Conservation (phyloP, 352 stramenopile genomes). For the Phytophthora pseudosyringae region DNA sequence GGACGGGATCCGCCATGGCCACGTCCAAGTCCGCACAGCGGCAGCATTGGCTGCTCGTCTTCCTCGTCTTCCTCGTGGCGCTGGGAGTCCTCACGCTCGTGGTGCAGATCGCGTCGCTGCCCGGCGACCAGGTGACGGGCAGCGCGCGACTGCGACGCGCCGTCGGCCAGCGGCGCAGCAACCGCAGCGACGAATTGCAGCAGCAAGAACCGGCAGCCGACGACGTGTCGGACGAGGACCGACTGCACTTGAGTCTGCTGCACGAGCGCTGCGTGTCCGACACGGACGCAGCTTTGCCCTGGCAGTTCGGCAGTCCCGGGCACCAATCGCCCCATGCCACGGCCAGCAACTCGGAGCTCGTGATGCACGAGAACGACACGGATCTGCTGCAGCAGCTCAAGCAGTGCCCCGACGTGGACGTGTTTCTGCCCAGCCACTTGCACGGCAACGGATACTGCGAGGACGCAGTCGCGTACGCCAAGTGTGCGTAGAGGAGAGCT, state of each 20-base stretch:
- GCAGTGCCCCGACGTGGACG: slow-evolving; percentile 52
- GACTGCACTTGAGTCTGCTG: slow-evolving; percentile 45
- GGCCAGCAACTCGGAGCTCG: slow-evolving; percentile 15
- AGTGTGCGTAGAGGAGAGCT: slow-evolving; percentile 36
- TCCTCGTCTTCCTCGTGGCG: slow-evolving; percentile 21
- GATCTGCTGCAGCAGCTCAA: slow-evolving; percentile 54
- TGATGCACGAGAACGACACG: slow-evolving; percentile 43
- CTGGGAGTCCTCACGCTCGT: slow-evolving; percentile 28
- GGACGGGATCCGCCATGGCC: not conserved
- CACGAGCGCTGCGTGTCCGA: slow-evolving; percentile 42
- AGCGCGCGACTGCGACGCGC: slow-evolving; percentile 11
- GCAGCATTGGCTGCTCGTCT: slow-evolving; percentile 24
- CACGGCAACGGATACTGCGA: slow-evolving; percentile 56
- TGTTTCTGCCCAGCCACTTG: slow-evolving; percentile 44
- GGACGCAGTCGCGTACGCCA: slow-evolving; percentile 55
- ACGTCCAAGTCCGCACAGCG: slow-evolving; percentile 1
- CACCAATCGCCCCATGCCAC: slow-evolving; percentile 14
- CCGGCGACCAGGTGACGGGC: slow-evolving; percentile 21
- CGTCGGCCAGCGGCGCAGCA: slow-evolving; percentile 15
- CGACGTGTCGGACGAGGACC: slow-evolving; percentile 33
- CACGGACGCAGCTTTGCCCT: slow-evolving; percentile 42
- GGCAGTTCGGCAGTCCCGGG: slow-evolving; percentile 29
- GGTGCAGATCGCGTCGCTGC: slow-evolving; percentile 26
- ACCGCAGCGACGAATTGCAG: slow-evolving; percentile 2
- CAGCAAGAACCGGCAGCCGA: slow-evolving; percentile 1